Evolutionary conservation across 2,329 filamentous ascomycete genomes (phyloP).

Genomic region (Hypoxylon sp.): DNA sequence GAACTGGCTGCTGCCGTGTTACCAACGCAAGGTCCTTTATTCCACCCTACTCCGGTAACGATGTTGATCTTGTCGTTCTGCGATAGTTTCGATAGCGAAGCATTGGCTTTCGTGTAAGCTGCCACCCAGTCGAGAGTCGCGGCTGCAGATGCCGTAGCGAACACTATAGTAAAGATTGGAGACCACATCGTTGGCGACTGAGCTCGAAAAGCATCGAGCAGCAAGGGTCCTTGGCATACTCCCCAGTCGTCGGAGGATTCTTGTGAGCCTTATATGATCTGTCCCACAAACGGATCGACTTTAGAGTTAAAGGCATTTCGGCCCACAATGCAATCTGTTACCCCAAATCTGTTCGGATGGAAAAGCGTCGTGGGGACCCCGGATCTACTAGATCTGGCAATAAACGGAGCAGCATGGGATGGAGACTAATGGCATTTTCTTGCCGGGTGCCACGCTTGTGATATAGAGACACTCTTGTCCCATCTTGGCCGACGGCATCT

Average conservation of each 20-base stretch:
- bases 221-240: constrained; percentile 7
- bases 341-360: constrained; percentile 19
- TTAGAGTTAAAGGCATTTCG: constrained; percentile 1
- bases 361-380: constrained; percentile 32
- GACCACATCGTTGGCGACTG: constrained; percentile 44
- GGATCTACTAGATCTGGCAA: constrained; percentile 49
- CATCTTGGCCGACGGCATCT: constrained; percentile 48
- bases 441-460: constrained; percentile 43
- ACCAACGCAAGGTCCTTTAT: constrained; percentile 77
- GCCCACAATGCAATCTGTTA: constrained; percentile 39
- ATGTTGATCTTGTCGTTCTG: constrained; percentile 84
- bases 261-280: constrained; percentile 44
- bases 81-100: constrained; percentile 77
- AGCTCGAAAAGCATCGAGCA: constrained; percentile 6
- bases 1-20: constrained; percentile 70
- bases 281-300: not conserved
- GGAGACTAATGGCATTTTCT: constrained; percentile 43
- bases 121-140: constrained; percentile 68
- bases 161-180: constrained; percentile 35
- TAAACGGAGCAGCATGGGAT: constrained; percentile 50
- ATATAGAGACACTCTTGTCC: constrained; percentile 49
- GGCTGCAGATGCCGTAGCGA: constrained; percentile 44
- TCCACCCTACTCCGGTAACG: constrained; percentile 83
- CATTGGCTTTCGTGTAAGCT: constrained; percentile 78
- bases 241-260: not conserved